phyloP scores from a whole-genome alignment of 2,329 filamentous ascomycete species.

The Penicillium sp. region DNA sequence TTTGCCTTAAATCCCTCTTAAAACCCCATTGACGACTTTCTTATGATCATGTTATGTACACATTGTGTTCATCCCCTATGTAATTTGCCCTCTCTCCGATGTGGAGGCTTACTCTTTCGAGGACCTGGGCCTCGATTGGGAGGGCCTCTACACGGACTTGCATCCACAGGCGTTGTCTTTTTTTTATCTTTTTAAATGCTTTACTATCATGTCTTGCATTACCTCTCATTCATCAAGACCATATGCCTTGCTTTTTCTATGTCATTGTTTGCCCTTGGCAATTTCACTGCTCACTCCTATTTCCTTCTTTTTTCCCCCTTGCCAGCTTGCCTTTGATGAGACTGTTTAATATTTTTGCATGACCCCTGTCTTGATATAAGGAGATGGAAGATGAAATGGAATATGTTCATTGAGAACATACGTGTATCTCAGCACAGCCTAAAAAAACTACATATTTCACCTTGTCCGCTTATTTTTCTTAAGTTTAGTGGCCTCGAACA shows the following conservation, averaged over 20 bases:
- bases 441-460: not conserved
- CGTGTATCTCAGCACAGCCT: not conserved
- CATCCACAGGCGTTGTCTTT: conserved; percentile 25
- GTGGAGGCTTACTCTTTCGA: not conserved
- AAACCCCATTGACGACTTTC: conserved; percentile 24
- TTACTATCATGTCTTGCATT: conserved; percentile 14
- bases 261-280: not conserved
- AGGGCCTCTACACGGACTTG: conserved; percentile 8
- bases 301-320: not conserved
- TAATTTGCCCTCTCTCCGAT: conserved; percentile 9
- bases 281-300: not conserved
- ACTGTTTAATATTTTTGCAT: not conserved
- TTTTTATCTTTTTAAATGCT: conserved; percentile 9
- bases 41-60: conserved; percentile 25
- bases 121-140: not conserved
- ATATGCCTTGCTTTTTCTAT: conserved; percentile 8
- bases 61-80: conserved; percentile 20
- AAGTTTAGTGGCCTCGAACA: not conserved
- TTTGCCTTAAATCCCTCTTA: conserved; percentile 23
- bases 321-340: not conserved
- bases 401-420: not conserved
- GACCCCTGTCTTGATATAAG: not conserved
- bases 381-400: not conserved
- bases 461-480: not conserved
- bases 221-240: conserved; percentile 7